Conservation (phyloP, 371 early-diverging fungal genomes). For the Paramicrosporidium saccamoebae region DNA sequence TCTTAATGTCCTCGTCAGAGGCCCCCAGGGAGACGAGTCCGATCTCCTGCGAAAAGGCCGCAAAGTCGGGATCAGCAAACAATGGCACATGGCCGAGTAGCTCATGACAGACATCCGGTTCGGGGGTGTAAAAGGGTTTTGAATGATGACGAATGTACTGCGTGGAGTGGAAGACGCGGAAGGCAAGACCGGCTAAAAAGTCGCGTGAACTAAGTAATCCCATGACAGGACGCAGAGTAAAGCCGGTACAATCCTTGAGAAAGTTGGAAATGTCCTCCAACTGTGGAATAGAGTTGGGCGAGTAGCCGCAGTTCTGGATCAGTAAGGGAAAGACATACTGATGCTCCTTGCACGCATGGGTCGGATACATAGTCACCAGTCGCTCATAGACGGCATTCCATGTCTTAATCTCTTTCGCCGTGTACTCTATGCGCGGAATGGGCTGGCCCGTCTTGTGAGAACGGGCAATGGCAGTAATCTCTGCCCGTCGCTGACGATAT, state of each 20-base stretch:
- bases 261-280: conserved; percentile 60
- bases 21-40: conserved; percentile 79
- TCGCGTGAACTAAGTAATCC: conserved; percentile 69
- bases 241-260: conserved; percentile 81
- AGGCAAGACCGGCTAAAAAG: conserved; percentile 83
- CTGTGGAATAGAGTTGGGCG: conserved; percentile 55
- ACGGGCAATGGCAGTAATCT: conserved; percentile 51
- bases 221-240: conserved; percentile 78
- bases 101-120: conserved; percentile 51
- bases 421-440: conserved; percentile 59
- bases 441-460: conserved; percentile 34
- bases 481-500: conserved; percentile 50
- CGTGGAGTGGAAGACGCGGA: conserved; percentile 82
- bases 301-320: conserved; percentile 66
- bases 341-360: conserved; percentile 69
- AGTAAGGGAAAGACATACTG: conserved; percentile 63
- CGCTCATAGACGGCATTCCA: conserved; percentile 55
- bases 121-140: conserved; percentile 67
- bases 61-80: conserved; percentile 84
- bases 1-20: conserved; percentile 58
- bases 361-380: conserved; percentile 33
- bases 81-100: conserved; percentile 40
- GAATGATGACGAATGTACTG: conserved; percentile 85
- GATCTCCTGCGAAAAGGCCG: conserved; percentile 78
- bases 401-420: conserved; percentile 34